A percentile compares a stretch with the other conserved stretches of the same genome.
Conservation (phyloP, 805 yeast species). For the Candida ponderosae region DNA sequence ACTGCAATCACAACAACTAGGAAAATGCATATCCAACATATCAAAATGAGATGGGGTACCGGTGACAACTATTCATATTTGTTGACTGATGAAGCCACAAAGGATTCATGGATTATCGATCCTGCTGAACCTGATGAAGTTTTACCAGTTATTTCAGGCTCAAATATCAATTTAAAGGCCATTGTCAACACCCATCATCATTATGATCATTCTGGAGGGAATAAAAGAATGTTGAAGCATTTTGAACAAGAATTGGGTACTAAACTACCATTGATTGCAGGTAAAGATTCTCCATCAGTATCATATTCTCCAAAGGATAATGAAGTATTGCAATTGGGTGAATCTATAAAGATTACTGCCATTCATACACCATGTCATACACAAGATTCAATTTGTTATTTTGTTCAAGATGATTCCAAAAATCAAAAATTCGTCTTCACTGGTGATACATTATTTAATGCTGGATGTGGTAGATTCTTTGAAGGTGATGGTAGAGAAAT, state of each 20-base stretch:
- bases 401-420: slow-evolving; percentile 54
- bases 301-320: slow-evolving; percentile 61
- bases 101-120: slow-evolving; percentile 77
- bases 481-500: slow-evolving; percentile 84
- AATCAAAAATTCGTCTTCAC: slow-evolving; percentile 75
- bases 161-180: slow-evolving; percentile 47
- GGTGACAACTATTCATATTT: slow-evolving; percentile 91
- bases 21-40: slow-evolving; percentile 71
- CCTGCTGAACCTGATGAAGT: slow-evolving; percentile 85
- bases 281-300: slow-evolving; percentile 72
- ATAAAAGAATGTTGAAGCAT: slow-evolving; percentile 27
- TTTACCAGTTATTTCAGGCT: slow-evolving; percentile 31
- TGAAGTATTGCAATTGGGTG: slow-evolving; percentile 57
- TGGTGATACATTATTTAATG: slow-evolving; percentile 90
- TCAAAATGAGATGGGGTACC: slow-evolving; percentile 92
- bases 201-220: slow-evolving; percentile 91
- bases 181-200: slow-evolving; percentile 97
- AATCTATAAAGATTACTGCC: slow-evolving; percentile 59
- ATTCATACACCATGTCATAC: slow-evolving; percentile 98
- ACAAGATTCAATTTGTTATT: slow-evolving; percentile 90
- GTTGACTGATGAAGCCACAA: slow-evolving; percentile 55
- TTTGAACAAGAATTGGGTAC: slow-evolving; percentile 26
- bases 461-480: slow-evolving; percentile 96
- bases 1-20: slow-evolving; percentile 17
- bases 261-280: slow-evolving; percentile 68